Conservation (phyloP, 768 basidiomycete genomes). For the Sarcomyxa edulis region DNA sequence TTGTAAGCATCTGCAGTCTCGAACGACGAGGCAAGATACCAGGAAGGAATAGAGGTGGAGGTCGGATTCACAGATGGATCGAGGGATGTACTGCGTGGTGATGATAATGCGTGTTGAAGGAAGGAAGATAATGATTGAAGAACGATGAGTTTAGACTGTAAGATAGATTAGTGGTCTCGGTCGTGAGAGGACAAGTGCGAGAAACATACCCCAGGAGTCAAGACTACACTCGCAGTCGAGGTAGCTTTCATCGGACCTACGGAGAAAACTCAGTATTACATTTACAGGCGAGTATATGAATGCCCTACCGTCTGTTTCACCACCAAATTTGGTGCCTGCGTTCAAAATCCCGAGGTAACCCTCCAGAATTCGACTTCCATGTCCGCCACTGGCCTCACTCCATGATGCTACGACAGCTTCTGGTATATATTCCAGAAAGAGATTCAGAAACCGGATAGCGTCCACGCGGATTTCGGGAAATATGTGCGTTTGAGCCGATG, state of each 20-base stretch:
- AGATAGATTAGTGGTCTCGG: constrained; percentile 7
- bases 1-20: constrained; percentile 41
- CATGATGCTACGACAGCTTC: constrained; percentile 63
- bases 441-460: constrained; percentile 72
- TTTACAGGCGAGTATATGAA: background rate
- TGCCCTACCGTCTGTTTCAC: constrained; percentile 46
- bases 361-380: constrained; percentile 64
- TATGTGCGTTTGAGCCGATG: constrained; percentile 90
- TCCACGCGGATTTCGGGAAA: constrained; percentile 94
- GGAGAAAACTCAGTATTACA: background rate
- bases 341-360: constrained; percentile 80
- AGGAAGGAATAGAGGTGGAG: constrained; percentile 35
- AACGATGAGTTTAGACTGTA: constrained; percentile 74
- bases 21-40: constrained; percentile 67
- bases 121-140: constrained; percentile 69
- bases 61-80: constrained; percentile 12
- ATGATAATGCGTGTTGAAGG: constrained; percentile 41
- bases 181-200: background rate
- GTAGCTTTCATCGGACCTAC: constrained; percentile 41
- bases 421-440: constrained; percentile 70
- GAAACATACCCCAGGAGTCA: constrained; percentile 53
- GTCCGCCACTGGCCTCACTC: constrained; percentile 43
- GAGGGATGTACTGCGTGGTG: constrained; percentile 7
- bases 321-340: constrained; percentile 58
- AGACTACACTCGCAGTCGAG: constrained; percentile 58